Conservation (phyloP, 352 stramenopile species). For the Phytophthora hibernalis region DNA sequence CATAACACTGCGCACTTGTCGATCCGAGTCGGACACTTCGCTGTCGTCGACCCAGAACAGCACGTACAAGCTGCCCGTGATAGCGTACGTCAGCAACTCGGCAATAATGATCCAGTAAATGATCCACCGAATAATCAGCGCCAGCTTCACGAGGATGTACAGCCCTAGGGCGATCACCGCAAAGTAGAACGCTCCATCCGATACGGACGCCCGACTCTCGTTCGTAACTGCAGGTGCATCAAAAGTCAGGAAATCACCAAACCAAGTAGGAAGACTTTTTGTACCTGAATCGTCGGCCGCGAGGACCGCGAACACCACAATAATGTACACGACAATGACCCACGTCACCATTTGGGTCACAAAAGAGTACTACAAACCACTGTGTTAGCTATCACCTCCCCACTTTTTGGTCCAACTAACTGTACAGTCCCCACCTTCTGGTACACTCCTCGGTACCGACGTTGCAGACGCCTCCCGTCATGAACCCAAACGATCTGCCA, state of each 20-base stretch:
- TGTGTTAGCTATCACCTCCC: neutral
- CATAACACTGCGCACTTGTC: constrained; percentile 37
- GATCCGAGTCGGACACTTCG: constrained; percentile 33
- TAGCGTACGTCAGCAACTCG: constrained; percentile 59
- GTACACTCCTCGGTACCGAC: constrained; percentile 65
- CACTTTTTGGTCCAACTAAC: neutral
- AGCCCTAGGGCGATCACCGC: constrained; percentile 51
- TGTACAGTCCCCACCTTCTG: constrained; percentile 40
- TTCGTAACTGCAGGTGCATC: constrained; percentile 6
- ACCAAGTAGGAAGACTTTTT: neutral
- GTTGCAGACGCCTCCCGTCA: constrained; percentile 62
- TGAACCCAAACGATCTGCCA: constrained; percentile 58
- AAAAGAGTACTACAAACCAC: constrained; percentile 49
- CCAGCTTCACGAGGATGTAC: constrained; percentile 75
- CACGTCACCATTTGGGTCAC: constrained; percentile 58
- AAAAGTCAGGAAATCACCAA: constrained; percentile 2
- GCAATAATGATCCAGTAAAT: constrained; percentile 85
- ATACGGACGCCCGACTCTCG: constrained; percentile 32
- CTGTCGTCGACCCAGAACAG: constrained; percentile 56
- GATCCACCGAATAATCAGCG: constrained; percentile 83
- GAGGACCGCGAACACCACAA: constrained; percentile 52
- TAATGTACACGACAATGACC: constrained; percentile 61
- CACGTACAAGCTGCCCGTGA: constrained; percentile 56
- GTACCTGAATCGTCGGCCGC: constrained; percentile 38
- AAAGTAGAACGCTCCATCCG: constrained; percentile 63